These are phyloP conservation scores for Lactuca sativa DNA, from an alignment of 129 eudicot species.

Conservation along the genomic window DNA sequence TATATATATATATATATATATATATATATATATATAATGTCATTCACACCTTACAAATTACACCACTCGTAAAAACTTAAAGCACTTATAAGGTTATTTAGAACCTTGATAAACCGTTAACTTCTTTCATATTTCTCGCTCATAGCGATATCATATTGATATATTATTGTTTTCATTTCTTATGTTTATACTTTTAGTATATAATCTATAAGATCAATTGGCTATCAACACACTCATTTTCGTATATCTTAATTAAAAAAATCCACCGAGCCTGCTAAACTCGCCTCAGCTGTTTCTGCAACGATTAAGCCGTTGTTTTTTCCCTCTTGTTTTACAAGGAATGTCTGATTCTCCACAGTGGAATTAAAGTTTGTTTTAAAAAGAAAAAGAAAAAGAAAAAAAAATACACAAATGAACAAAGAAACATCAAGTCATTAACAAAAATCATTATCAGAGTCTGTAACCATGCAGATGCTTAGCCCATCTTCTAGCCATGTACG, in stretches of 20 bases:
- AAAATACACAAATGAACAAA: constrained; percentile 29
- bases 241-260: neutral
- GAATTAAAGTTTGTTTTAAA: constrained; percentile 5
- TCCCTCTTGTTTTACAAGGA: constrained; percentile 17
- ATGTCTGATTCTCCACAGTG: constrained; percentile 13
- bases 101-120: no score
- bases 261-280: no score
- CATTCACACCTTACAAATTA: no score
- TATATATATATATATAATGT: no score
- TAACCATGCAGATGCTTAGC: constrained; percentile 85
- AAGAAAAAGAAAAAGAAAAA: neutral
- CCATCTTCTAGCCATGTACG: constrained; percentile 95
- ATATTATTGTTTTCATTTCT: no score
- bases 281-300: no score
- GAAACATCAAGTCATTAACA: constrained; percentile 23
- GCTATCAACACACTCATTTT: neutral
- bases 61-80: no score
- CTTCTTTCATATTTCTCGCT: no score
- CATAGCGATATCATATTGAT: no score
- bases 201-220: neutral
- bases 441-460: constrained; percentile 40
- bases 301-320: neutral
- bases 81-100: no score
- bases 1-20: no score
- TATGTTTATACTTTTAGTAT: no score